A percentile compares a stretch with the other conserved stretches of the same genome.
phyloP scores from a whole-genome alignment of 2,329 filamentous ascomycete genomes.

The Aureobasidium melanogenum region DNA sequence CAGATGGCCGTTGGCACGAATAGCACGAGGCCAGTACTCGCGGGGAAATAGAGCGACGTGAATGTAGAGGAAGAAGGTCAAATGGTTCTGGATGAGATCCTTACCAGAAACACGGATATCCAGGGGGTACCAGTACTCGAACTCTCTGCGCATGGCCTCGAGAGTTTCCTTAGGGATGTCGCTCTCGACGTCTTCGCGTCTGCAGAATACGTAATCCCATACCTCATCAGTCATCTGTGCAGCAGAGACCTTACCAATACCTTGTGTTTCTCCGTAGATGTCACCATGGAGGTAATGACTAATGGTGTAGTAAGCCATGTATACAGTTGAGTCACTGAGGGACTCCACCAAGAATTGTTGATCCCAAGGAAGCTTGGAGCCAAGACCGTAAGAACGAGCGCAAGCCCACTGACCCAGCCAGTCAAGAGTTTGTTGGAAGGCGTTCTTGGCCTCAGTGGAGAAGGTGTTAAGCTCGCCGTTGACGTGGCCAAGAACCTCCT shows the following conservation, averaged over 20 bases:
- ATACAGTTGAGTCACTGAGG: constrained; percentile 85
- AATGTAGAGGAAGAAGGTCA: constrained; percentile 93
- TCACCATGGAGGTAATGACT: constrained; percentile 60
- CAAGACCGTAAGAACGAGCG: constrained; percentile 81
- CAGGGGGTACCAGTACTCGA: constrained; percentile 94
- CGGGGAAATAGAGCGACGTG: constrained; percentile 82
- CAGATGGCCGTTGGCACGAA: constrained; percentile 87
- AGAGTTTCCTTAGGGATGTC: constrained; percentile 67
- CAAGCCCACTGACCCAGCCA: constrained; percentile 98
- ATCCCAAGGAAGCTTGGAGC: constrained; percentile 93
- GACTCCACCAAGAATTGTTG: constrained; percentile 82
- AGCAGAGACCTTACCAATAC: constrained; percentile 58
- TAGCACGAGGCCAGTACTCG: constrained; percentile 78
- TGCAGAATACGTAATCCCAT: constrained; percentile 91
- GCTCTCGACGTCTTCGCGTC: constrained; percentile 60
- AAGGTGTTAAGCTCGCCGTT: constrained; percentile 70
- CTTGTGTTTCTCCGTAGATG: constrained; percentile 69
- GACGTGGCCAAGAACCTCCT: constrained; percentile 64
- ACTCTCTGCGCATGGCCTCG: constrained; percentile 76
- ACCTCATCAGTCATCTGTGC: constrained; percentile 92
- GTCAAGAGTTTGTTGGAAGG: constrained; percentile 73
- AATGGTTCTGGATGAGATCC: constrained; percentile 86
- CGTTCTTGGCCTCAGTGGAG: constrained; percentile 47
- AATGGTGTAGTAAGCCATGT: constrained; percentile 66
- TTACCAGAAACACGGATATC: constrained; percentile 85